Percentiles rank a stretch among this genome's conserved stretches.
Evolutionary conservation across 1,284 basidiomycete species (phyloP).

Genomic region (Cystobasidium pallidum): DNA sequence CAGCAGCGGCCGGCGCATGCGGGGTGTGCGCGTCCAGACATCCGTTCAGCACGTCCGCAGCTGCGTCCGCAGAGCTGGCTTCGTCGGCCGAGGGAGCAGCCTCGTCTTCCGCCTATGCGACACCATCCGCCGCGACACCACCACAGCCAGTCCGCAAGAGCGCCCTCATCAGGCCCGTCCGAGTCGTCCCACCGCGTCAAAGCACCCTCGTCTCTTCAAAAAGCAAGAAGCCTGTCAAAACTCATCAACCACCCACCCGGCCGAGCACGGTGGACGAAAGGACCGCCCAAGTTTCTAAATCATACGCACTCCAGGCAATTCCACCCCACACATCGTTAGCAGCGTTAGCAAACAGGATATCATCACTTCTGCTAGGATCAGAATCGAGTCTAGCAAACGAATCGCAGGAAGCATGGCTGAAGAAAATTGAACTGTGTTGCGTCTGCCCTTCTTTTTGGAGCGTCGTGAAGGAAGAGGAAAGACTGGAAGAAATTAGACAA

Average conservation of each 20-base stretch:
- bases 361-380: conserved; percentile 25
- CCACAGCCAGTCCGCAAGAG: conserved; percentile 15
- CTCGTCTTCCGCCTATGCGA: conserved; percentile 16
- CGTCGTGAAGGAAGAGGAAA: conserved; percentile 45
- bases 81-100: conserved; percentile 26
- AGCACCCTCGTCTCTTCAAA: not conserved
- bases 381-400: conserved; percentile 1
- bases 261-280: conserved; percentile 23
- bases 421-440: conserved; percentile 68
- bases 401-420: conserved; percentile 44
- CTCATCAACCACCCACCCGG: conserved; percentile 9
- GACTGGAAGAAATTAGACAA: conserved; percentile 23
- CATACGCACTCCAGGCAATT: conserved; percentile 36
- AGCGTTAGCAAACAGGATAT: conserved; percentile 43
- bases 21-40: conserved; percentile 12
- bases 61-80: not conserved
- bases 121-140: conserved; percentile 19
- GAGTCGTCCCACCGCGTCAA: conserved; percentile 36
- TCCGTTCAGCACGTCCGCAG: conserved; percentile 12
- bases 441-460: conserved; percentile 74
- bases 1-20: not conserved
- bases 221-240: conserved; percentile 20
- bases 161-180: conserved; percentile 37
- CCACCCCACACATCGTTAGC: conserved; percentile 40
- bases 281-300: conserved; percentile 23